Percentiles rank a stretch among this genome's conserved stretches.
Conservation (phyloP, 805 yeast genomes). For the Wickerhamomyces alni region DNA sequence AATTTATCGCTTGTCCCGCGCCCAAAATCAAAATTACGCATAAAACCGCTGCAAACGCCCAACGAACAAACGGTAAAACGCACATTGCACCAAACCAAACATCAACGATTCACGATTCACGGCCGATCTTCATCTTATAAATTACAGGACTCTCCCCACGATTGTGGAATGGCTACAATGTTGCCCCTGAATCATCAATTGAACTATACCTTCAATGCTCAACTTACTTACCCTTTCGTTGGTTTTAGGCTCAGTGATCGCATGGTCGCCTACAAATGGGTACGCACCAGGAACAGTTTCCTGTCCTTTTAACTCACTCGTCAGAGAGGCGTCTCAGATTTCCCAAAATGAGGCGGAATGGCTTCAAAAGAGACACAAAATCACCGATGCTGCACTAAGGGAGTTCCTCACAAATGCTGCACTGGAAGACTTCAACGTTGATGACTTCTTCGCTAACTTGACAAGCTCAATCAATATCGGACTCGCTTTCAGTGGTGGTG, state of each 20-base stretch:
- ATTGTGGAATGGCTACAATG: too few relatives aligned
- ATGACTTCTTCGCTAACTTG: slow-evolving; percentile 31
- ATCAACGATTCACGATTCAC: too few relatives aligned
- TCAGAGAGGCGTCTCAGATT: slow-evolving; percentile 43
- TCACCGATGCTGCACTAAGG: slow-evolving; percentile 25
- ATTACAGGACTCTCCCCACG: too few relatives aligned
- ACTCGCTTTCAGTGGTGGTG: slow-evolving; percentile 75
- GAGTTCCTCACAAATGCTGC: slow-evolving; percentile 37
- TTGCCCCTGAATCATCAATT: too few relatives aligned
- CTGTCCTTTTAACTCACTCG: slow-evolving; percentile 37
- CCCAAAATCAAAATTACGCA: too few relatives aligned
- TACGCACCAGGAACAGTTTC: slow-evolving; percentile 57
- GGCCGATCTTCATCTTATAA: too few relatives aligned
- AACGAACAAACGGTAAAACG: too few relatives aligned
- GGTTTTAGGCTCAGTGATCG: slow-evolving; percentile 6
- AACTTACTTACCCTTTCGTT: too few relatives aligned
- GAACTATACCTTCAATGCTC: too few relatives aligned
- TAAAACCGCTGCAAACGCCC: too few relatives aligned
- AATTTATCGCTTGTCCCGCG: too few relatives aligned
- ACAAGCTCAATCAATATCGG: slow-evolving; percentile 42
- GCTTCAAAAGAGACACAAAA: slow-evolving; percentile 34
- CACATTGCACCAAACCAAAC: too few relatives aligned
- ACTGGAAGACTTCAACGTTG: slow-evolving; percentile 38
- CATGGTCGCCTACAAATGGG: slow-evolving; percentile 51
- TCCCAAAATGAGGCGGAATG: slow-evolving; percentile 45